Conservation (phyloP, 306 rosid genomes). For the Crataegus laevigata region DNA sequence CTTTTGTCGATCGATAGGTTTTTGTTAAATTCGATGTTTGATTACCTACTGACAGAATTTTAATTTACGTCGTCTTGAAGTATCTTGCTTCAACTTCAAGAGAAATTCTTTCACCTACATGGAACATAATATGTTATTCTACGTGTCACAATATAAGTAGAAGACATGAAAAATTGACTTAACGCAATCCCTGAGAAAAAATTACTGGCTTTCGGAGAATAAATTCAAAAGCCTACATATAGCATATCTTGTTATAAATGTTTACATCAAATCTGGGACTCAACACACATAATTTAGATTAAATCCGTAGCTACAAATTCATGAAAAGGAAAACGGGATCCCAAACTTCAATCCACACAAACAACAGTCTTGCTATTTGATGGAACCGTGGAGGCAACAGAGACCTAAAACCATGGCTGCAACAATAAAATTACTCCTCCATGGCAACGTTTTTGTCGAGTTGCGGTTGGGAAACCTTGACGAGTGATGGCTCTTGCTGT, state of each 20-base stretch:
- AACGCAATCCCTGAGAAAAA: neutral
- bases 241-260: neutral
- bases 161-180: neutral
- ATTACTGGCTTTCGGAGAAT: neutral
- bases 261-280: neutral
- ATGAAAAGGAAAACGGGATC: neutral
- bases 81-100: too few species aligned
- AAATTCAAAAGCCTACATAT: neutral
- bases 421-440: conserved; percentile 51
- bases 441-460: conserved; percentile 35
- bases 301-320: neutral
- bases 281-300: neutral
- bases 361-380: neutral
- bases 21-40: rapidly evolving
- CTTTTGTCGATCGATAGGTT: too few species aligned
- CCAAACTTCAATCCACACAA: neutral
- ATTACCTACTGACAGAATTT: rapidly evolving
- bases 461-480: conserved; percentile 37
- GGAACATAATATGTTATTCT: too few species aligned
- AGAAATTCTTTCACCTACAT: too few species aligned
- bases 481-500: conserved; percentile 40
- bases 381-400: neutral
- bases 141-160: too few species aligned
- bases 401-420: neutral
- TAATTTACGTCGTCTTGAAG: rapidly evolving